Percentiles rank a stretch among this genome's conserved stretches.
phyloP scores from a whole-genome alignment of 2,329 filamentous ascomycete genomes.

The Fusarium cicatricum region DNA sequence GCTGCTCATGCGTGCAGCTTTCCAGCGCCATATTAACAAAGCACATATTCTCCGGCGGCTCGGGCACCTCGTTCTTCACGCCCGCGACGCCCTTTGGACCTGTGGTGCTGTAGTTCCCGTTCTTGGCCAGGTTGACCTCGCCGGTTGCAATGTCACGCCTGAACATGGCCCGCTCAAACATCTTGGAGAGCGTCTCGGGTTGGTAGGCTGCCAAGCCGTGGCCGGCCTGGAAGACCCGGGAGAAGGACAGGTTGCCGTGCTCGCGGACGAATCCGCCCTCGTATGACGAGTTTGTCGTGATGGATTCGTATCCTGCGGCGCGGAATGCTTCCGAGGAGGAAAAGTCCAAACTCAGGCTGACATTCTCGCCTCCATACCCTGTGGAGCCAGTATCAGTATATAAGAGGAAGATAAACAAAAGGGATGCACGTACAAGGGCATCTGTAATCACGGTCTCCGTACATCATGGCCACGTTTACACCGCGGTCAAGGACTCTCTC shows the following conservation, averaged over 20 bases:
- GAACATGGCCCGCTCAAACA: conserved; percentile 65
- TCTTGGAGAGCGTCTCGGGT: conserved; percentile 60
- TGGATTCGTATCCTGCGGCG: conserved; percentile 72
- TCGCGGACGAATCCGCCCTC: conserved; percentile 77
- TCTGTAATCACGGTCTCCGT: conserved; percentile 67
- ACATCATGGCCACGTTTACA: conserved; percentile 73
- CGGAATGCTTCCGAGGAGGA: conserved; percentile 62
- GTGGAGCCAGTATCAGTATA: not conserved
- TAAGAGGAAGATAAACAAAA: fast-evolving
- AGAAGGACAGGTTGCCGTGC: conserved; percentile 74
- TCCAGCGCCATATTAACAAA: conserved; percentile 59
- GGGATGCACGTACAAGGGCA: conserved; percentile 61
- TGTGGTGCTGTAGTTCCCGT: conserved; percentile 44
- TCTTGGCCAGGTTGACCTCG: conserved; percentile 50
- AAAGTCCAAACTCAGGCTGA: conserved; percentile 63
- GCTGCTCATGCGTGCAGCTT: conserved; percentile 51
- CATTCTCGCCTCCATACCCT: conserved; percentile 68
- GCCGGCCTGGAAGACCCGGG: conserved; percentile 68
- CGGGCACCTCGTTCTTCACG: conserved; percentile 58
- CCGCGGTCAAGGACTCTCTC: conserved; percentile 66
- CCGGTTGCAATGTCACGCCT: conserved; percentile 63
- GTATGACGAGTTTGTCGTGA: conserved; percentile 70
- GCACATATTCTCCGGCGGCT: conserved; percentile 60
- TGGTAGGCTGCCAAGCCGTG: conserved; percentile 68
- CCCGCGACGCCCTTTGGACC: conserved; percentile 60